Base-by-base conservation (phyloP, 306 rosid genomes). In the Sphenostylis stenocarpa region DNA sequence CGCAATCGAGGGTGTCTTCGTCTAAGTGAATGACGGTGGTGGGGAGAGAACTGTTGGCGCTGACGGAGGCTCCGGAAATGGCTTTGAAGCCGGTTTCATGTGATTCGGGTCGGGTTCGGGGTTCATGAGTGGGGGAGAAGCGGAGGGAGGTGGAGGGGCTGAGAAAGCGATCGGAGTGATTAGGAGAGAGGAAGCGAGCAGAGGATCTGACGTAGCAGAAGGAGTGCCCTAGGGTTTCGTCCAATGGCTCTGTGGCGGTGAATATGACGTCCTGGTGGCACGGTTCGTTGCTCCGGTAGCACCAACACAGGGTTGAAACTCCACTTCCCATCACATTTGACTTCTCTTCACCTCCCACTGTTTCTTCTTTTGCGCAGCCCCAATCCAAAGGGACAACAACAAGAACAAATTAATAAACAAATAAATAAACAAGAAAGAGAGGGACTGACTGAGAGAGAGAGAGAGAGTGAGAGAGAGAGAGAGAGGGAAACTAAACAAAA, bases 161-260 rank as follows among this genome's bases (percentile, higher is more conserved):
- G 16, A 89, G 70, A 61, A 90, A 92, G 38, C 97, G 98, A 92
- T 95, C 95, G 73, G 97, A 92, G 77, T 84, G 92, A 23, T 89
- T 67, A 0, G 93, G 98, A 0, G 96, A 90, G 79, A 90, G 79
- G 47, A 94, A 94, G n/a, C 98, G 91, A 11, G 88, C 83, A 1
- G 98, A 95, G 71, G 92, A 89, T 77, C 96, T 86, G 34, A 95
- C 97, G 86, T 92, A 95, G 75, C 94, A 91, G 86, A 95, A 95
- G 39, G 98, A 95, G 77, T 95, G 98, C 67, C 98, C 98, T 85
- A 92, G 96, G 93, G 96, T 92, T 95, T 92, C 97, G 73, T 95
- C 98, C 14, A 92, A 64, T 0, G 96, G 90, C 33, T 91, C 96
- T 0, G 81, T 66, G 5, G 86, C 84, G 1, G 90, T 49, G 81